phyloP scores from a whole-genome alignment of 371 early-diverging fungal genomes.

The Syncephalis fuscata region DNA sequence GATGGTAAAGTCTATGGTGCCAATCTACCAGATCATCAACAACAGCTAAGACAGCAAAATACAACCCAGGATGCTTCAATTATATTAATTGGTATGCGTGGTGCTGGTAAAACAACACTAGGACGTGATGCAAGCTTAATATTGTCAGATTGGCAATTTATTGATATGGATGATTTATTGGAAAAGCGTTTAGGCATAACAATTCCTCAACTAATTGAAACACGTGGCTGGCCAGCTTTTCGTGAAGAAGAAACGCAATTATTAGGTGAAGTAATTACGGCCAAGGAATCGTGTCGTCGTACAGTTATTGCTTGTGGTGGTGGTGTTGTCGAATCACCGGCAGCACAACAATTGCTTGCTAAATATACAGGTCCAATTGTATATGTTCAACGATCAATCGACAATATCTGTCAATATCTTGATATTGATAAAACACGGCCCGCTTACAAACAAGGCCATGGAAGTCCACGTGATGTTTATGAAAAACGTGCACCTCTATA shows the following conservation, averaged over 20 bases:
- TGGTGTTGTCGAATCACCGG: conserved; percentile 78
- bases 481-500: conserved; percentile 61
- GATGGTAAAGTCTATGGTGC: conserved; percentile 56
- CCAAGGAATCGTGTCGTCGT: conserved; percentile 1
- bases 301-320: conserved; percentile 88
- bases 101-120: conserved; percentile 86
- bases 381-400: conserved; percentile 67
- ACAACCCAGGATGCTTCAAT: conserved; percentile 29
- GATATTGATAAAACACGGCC: conserved; percentile 70
- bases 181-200: conserved; percentile 44
- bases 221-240: conserved; percentile 83
- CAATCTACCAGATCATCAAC: conserved; percentile 30
- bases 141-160: conserved; percentile 44
- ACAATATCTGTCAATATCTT: conserved; percentile 62
- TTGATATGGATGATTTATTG: conserved; percentile 81
- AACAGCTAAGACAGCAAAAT: conserved; percentile 4
- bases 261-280: conserved; percentile 23
- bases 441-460: conserved; percentile 55
- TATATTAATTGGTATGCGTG: conserved; percentile 93
- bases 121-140: conserved; percentile 51
- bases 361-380: conserved; percentile 46
- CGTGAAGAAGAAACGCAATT: conserved; percentile 51
- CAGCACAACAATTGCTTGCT: conserved; percentile 38
- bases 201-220: conserved; percentile 60
- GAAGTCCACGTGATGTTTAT: conserved; percentile 38